These are phyloP conservation scores for Apiospora sp. DNA, from an alignment of 2,329 filamentous ascomycete species.

Conservation along the genomic window DNA sequence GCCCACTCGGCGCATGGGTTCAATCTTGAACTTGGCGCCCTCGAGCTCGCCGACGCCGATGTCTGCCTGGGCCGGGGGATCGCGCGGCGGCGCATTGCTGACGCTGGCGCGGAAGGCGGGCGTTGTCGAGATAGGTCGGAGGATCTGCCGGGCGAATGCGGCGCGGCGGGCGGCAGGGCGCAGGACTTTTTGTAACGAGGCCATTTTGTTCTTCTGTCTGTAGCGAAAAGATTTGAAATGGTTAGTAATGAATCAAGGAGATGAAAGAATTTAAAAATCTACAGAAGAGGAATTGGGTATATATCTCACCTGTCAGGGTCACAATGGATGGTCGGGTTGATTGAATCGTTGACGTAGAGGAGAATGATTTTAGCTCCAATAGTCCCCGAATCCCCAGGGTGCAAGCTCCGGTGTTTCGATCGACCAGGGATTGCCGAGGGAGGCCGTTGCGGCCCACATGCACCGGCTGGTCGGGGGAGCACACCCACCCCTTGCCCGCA, in stretches of 20 bases:
- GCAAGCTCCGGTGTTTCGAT: constrained; percentile 21
- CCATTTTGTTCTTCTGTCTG: constrained; percentile 23
- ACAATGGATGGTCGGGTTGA: neutral
- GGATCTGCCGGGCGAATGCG: constrained; percentile 23
- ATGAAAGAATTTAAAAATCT: neutral
- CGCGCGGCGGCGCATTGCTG: constrained; percentile 39
- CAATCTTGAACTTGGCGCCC: constrained; percentile 84
- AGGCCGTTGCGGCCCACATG: constrained; percentile 19
- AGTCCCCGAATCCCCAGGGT: constrained; percentile 20
- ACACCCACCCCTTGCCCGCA: neutral
- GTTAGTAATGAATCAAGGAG: neutral
- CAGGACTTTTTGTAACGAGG: constrained; percentile 25
- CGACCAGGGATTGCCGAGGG: constrained; percentile 31
- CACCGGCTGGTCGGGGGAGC: constrained; percentile 13
- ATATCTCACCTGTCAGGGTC: neutral
- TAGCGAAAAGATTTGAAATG: neutral
- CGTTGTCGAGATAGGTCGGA: constrained; percentile 32
- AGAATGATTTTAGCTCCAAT: constrained; percentile 27
- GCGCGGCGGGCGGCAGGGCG: constrained; percentile 21
- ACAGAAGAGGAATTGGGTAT: neutral
- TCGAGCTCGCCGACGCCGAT: constrained; percentile 87
- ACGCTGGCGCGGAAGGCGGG: constrained; percentile 33
- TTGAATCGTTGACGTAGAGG: constrained; percentile 34
- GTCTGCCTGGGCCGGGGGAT: constrained; percentile 54
- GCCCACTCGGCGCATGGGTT: constrained; percentile 84